These are phyloP conservation scores for Miamiensis avidus DNA, from an alignment of 169 alveolate species.

Conservation along the genomic window DNA sequence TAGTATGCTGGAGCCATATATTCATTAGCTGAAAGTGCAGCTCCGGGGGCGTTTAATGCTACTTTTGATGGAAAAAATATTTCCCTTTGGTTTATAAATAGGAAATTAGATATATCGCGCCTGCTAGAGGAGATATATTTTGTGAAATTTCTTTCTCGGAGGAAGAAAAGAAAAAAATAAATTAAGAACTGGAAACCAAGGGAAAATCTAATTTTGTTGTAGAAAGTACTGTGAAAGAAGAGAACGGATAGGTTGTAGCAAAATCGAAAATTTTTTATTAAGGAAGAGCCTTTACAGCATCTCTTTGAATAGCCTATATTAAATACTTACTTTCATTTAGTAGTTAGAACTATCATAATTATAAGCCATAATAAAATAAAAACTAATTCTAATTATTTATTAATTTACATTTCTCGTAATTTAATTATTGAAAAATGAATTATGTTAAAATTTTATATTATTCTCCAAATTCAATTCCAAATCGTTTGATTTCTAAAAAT, in stretches of 20 bases:
- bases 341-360: no score
- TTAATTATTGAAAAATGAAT: no score
- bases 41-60: neutral
- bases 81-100: neutral
- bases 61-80: neutral
- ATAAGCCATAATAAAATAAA: no score
- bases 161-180: no score
- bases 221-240: neutral
- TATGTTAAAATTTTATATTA: no score
- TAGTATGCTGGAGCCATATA: neutral
- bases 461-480: no score
- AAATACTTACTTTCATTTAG: no score
- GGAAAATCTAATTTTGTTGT: neutral
- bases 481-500: no score
- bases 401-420: no score
- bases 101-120: neutral
- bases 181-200: neutral
- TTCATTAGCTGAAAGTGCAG: neutral
- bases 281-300: neutral
- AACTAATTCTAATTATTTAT: no score
- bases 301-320: no score
- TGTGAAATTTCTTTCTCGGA: neutral
- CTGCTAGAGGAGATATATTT: neutral
- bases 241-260: neutral
- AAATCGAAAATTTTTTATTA: neutral